Evolutionary conservation across 176 grass and related monocot species (phyloP), one percentile per base, ranked within the genome.

Genomic region (Musa acuminata): DNA sequence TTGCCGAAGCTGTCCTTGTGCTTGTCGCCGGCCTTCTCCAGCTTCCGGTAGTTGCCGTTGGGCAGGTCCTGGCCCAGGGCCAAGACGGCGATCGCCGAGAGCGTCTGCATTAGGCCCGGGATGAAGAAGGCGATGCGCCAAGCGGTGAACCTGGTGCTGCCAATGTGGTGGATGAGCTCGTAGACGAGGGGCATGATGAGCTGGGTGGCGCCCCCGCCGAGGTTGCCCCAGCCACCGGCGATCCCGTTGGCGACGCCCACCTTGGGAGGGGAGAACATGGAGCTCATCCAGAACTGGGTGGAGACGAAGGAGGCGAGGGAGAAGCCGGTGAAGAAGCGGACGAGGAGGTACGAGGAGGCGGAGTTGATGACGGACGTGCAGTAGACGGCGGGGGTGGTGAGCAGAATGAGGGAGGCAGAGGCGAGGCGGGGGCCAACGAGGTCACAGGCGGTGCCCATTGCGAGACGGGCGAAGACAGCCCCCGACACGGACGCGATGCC

Each of bases 251-350:
- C 93, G 0, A 84, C 74, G 21, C 93, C 93, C 23, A 96, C 90
- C 81, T 88, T 92, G 20, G 87, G 83, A 10, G 90, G 1, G 9
- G 93, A 82, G 87, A 97, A 97, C 93, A 97, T 92, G 59, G 93
- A 97, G 81, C 93, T 97, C 93, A 97, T 97, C 93, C 93, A 97
- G 79, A 92, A 97, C 69, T 97, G 93, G 35, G 87, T 86, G 1
- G 93, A 97, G 68, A 97, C 93, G 81, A 97, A 97, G 4, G 93
- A 84, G 10, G 93, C 93, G 2, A 97, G 87, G 24, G 93, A 92
- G 87, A 97, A 90, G 16, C 93, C 93, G 17, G 90, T 90, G 85
- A 96, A 90, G 87, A 96, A 96, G 27, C 93, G 87, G 22, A 82
- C 93, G 17, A 96, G 85, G 6, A 96, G 83, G 79, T 63, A 96